phyloP scores from a whole-genome alignment of 768 basidiomycete species.

The Naganishia vaughanmartiniae region DNA sequence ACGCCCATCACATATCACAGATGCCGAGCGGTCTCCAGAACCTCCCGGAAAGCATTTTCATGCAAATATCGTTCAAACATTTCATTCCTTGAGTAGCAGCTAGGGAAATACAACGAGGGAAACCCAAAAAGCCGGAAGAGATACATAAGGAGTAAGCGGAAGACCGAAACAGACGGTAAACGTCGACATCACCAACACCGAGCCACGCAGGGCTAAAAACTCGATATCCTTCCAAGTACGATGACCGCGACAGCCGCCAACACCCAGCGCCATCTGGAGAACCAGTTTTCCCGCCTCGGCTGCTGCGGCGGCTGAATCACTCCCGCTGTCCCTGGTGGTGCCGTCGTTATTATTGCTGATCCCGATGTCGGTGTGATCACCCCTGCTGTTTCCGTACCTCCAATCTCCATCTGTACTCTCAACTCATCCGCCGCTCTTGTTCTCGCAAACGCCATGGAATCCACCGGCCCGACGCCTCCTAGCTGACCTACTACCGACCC shows the following conservation, averaged over 20 bases:
- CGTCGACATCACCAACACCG: constrained; percentile 5
- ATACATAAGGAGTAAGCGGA: neutral
- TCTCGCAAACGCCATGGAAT: too few relatives aligned
- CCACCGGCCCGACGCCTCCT: too few relatives aligned
- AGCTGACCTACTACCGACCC: neutral
- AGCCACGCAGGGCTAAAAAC: constrained; percentile 24
- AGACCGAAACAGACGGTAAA: neutral
- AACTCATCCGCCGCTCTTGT: too few relatives aligned
- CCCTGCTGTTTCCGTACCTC: neutral
- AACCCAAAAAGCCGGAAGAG: too few relatives aligned
- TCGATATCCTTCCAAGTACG: constrained; percentile 44
- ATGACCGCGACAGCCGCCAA: constrained; percentile 43
- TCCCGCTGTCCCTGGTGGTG: neutral
- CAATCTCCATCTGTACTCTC: too few relatives aligned
- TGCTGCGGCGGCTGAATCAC: neutral
- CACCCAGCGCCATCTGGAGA: constrained; percentile 37
- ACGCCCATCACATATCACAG: too few relatives aligned
- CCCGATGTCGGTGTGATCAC: neutral
- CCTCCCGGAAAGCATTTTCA: too few relatives aligned
- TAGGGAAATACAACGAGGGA: too few relatives aligned
- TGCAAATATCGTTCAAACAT: too few relatives aligned
- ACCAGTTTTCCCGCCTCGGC: constrained; percentile 32
- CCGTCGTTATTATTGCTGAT: neutral
- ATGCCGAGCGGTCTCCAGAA: too few relatives aligned
- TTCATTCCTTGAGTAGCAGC: too few relatives aligned